These are phyloP conservation scores for Berberis vulgaris DNA, from an alignment of 164 flowering plant species.

Conservation along the genomic window DNA sequence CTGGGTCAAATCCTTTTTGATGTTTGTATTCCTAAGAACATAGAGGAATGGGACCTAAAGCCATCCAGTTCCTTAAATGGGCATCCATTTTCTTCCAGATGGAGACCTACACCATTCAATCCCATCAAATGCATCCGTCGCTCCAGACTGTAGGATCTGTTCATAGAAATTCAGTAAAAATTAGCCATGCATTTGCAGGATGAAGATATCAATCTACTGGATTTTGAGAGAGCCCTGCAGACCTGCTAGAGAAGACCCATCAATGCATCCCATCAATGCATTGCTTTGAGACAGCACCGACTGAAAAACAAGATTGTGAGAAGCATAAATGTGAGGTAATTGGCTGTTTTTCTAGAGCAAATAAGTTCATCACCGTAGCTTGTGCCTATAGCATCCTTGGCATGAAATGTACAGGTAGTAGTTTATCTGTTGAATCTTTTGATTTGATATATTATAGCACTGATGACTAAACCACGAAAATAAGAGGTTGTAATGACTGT, in stretches of 20 bases:
- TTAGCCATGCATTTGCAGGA: conserved; percentile 1
- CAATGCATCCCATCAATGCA: not conserved
- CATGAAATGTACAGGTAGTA: conserved; percentile 13
- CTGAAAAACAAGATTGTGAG: not conserved
- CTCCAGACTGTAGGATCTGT: conserved; percentile 43
- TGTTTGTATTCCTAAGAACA: conserved; percentile 73
- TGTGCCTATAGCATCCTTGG: conserved; percentile 5
- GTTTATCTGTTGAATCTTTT: no score
- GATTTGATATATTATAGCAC: no score
- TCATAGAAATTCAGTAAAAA: not conserved
- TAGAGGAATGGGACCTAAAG: conserved; percentile 82
- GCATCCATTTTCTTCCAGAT: conserved; percentile 22
- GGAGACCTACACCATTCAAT: conserved; percentile 45
- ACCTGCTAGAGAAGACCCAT: not conserved
- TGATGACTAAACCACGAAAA: not conserved
- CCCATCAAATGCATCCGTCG: conserved; percentile 86
- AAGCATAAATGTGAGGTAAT: conserved; percentile 1
- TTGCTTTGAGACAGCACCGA: not conserved
- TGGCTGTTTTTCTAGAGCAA: conserved; percentile 3
- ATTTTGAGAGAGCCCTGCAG: no score
- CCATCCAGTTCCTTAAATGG: conserved; percentile 27
- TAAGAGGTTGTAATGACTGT: conserved; percentile 1
- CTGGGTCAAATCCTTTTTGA: conserved; percentile 87
- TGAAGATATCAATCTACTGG: not conserved
- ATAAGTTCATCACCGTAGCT: conserved; percentile 1